Conservation (phyloP, 2,329 filamentous ascomycete genomes). For the Pseudocercospora ulei region DNA sequence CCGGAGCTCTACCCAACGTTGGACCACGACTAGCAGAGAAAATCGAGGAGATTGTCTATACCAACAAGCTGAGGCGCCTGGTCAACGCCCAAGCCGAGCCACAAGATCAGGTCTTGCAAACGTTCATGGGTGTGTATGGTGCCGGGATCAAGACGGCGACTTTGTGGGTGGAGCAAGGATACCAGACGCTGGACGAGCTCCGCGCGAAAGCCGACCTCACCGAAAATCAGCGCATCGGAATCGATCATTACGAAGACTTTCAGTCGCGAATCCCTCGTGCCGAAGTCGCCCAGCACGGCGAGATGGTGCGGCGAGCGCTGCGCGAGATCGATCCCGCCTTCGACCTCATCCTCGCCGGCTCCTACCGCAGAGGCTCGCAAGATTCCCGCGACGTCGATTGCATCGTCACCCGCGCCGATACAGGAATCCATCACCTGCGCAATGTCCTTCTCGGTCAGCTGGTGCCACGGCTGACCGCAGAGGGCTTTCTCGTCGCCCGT, state of each 20-base stretch:
- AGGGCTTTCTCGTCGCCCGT: conserved; percentile 58
- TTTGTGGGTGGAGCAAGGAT: conserved; percentile 66
- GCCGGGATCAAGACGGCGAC: conserved; percentile 61
- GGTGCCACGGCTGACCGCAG: conserved; percentile 50
- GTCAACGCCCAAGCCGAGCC: conserved; percentile 61
- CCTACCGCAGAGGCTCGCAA: conserved; percentile 68
- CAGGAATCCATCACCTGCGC: conserved; percentile 50
- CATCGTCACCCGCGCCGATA: conserved; percentile 62
- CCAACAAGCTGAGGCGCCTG: conserved; percentile 59
- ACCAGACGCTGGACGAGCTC: conserved; percentile 65
- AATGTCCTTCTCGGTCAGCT: conserved; percentile 54
- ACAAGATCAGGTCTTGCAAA: conserved; percentile 53
- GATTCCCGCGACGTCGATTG: conserved; percentile 76
- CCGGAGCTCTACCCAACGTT: conserved; percentile 56
- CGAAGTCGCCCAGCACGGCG: conserved; percentile 63
- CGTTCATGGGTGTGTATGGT: conserved; percentile 71
- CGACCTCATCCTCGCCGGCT: conserved; percentile 67
- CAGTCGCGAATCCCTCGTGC: conserved; percentile 63
- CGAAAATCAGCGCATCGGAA: conserved; percentile 60
- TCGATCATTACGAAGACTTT: conserved; percentile 73
- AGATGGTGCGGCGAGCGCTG: conserved; percentile 53
- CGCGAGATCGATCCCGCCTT: conserved; percentile 52
- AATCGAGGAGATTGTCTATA: conserved; percentile 79
- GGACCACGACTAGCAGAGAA: conserved; percentile 67
- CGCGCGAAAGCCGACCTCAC: conserved; percentile 53